These are phyloP conservation scores for Phytophthora pini DNA, from an alignment of 352 stramenopile species.

Conservation along the genomic window DNA sequence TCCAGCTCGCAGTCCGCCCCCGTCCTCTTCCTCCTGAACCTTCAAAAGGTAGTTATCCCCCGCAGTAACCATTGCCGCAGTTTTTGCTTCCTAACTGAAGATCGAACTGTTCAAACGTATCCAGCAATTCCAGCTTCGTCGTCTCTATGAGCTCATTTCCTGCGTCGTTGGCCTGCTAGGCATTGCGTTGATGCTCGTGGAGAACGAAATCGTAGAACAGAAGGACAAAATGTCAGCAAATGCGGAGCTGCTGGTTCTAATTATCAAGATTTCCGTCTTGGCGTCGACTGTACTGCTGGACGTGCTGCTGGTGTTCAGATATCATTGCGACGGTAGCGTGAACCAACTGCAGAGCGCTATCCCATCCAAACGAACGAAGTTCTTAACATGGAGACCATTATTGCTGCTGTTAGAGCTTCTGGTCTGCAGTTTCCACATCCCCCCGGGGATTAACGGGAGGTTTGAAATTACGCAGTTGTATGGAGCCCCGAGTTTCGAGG, in stretches of 20 bases:
- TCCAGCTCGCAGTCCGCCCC: neutral
- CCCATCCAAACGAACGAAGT: slow-evolving; percentile 28
- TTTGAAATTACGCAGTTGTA: slow-evolving; percentile 60
- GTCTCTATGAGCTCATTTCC: slow-evolving; percentile 56
- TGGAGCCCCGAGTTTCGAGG: slow-evolving; percentile 29
- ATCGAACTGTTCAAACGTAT: slow-evolving; percentile 2
- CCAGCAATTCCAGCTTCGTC: slow-evolving; percentile 59
- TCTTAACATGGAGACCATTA: slow-evolving; percentile 35
- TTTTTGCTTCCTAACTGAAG: neutral
- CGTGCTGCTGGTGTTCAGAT: slow-evolving; percentile 57
- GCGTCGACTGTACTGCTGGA: slow-evolving; percentile 52
- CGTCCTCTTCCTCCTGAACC: slow-evolving; percentile 22
- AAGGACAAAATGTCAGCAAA: slow-evolving; percentile 3
- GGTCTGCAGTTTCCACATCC: slow-evolving; percentile 72
- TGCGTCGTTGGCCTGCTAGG: slow-evolving; percentile 55
- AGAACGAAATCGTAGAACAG: slow-evolving; percentile 64
- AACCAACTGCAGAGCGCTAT: slow-evolving; percentile 60
- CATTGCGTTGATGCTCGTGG: slow-evolving; percentile 69
- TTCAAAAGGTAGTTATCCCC: slow-evolving; percentile 20
- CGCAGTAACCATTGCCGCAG: neutral
- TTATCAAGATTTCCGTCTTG: slow-evolving; percentile 48
- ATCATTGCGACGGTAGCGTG: slow-evolving; percentile 52
- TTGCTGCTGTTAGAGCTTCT: slow-evolving; percentile 59
- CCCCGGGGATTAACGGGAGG: slow-evolving; percentile 45
- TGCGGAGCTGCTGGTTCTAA: slow-evolving; percentile 14